Percentiles rank a stretch among this genome's conserved stretches.
Evolutionary conservation across 768 basidiomycete species (phyloP).

Genomic region (Boletus subparvulus): DNA sequence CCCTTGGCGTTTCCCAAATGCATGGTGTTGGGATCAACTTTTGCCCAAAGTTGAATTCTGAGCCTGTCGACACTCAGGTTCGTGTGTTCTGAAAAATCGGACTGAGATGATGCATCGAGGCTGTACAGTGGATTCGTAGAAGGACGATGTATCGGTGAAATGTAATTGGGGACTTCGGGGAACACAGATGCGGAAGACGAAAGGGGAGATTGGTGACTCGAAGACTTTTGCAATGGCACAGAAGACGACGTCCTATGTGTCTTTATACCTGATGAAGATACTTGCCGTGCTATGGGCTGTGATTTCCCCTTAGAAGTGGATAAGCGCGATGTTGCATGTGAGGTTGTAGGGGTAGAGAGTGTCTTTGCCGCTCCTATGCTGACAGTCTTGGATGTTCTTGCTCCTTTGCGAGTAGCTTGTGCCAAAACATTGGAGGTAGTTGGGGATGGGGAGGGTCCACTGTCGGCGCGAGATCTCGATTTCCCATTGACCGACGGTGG

Average conservation of each 20-base stretch:
- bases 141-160: slow-evolving; percentile 76
- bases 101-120: slow-evolving; percentile 50
- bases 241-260: slow-evolving; percentile 27
- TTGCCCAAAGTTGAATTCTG: slow-evolving; percentile 61
- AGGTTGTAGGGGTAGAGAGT: slow-evolving; percentile 3
- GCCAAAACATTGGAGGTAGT: background rate
- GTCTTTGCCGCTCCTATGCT: slow-evolving; percentile 20
- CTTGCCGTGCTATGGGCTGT: slow-evolving; percentile 15
- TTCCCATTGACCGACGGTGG: slow-evolving; percentile 27
- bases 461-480: slow-evolving; percentile 25
- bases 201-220: slow-evolving; percentile 26
- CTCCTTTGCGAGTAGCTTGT: slow-evolving; percentile 14
- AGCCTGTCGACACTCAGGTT: slow-evolving; percentile 53
- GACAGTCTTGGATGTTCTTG: slow-evolving; percentile 13
- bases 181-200: slow-evolving; percentile 13
- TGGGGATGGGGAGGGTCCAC: slow-evolving; percentile 20
- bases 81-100: slow-evolving; percentile 55
- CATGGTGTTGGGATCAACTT: slow-evolving; percentile 26
- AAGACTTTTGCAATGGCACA: slow-evolving; percentile 23
- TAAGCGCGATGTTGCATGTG: slow-evolving; percentile 11
- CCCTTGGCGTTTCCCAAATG: slow-evolving; percentile 36
- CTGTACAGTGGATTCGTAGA: slow-evolving; percentile 82
- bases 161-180: slow-evolving; percentile 55
- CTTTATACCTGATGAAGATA: slow-evolving; percentile 17
- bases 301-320: slow-evolving; percentile 17